Conservation (phyloP, 805 yeast genomes). For the Wickerhamiella bombiphila region DNA sequence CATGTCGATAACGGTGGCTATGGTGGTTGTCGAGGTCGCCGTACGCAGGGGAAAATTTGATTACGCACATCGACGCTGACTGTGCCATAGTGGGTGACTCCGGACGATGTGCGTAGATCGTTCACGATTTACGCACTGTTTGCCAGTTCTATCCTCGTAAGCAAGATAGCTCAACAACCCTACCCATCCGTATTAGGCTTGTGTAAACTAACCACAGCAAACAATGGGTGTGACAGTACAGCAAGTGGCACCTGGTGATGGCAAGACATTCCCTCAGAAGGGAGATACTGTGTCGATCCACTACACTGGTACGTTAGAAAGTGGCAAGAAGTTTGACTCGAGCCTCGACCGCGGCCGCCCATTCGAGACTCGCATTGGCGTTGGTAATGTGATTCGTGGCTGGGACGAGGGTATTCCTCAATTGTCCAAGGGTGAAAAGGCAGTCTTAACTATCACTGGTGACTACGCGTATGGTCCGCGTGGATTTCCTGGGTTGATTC, state of each 20-base stretch:
- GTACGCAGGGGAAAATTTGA: too few relatives aligned
- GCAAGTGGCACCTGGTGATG: slow-evolving; percentile 45
- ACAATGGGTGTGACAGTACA: slow-evolving; percentile 28
- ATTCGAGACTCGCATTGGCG: slow-evolving; percentile 87
- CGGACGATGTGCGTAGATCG: too few relatives aligned
- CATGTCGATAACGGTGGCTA: not conserved
- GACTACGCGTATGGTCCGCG: slow-evolving; percentile 84
- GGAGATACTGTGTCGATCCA: slow-evolving; percentile 90
- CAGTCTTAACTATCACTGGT: slow-evolving; percentile 84
- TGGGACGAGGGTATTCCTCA: slow-evolving; percentile 95
- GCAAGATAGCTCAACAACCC: too few relatives aligned
- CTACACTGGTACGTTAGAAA: slow-evolving; percentile 88
- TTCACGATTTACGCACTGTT: too few relatives aligned
- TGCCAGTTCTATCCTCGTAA: too few relatives aligned
- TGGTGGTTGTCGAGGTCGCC: too few relatives aligned
- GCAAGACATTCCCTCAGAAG: slow-evolving; percentile 64
- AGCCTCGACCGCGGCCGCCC: slow-evolving; percentile 92
- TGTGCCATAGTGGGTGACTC: too few relatives aligned
- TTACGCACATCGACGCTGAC: too few relatives aligned
- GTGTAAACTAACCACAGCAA: too few relatives aligned
- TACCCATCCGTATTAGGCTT: too few relatives aligned
- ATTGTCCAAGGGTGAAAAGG: slow-evolving; percentile 84
- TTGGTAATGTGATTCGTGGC: slow-evolving; percentile 90
- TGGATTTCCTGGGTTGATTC: slow-evolving; percentile 94
- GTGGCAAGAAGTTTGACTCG: slow-evolving; percentile 92